These are phyloP conservation scores for Plasmodium vivax DNA, from an alignment of 169 alveolate species.

Conservation along the genomic window DNA sequence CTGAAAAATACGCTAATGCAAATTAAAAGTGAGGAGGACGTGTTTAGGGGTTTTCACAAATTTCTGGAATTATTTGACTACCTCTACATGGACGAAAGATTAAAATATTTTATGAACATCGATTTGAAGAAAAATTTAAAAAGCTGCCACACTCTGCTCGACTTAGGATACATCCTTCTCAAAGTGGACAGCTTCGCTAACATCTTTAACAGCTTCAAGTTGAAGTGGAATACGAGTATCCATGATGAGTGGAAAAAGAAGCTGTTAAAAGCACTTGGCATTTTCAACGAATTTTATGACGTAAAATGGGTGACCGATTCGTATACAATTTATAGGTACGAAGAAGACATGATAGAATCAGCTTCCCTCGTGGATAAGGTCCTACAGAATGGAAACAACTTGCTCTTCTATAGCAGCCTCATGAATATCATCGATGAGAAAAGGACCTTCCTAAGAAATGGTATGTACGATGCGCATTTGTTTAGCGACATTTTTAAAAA, in stretches of 20 bases:
- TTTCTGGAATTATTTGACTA: conserved; percentile 63
- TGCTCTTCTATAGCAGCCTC: conserved; percentile 37
- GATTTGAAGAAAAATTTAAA: conserved; percentile 33
- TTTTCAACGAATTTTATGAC: conserved; percentile 57
- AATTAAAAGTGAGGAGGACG: conserved; percentile 30
- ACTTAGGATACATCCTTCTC: conserved; percentile 53
- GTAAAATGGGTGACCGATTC: conserved; percentile 70
- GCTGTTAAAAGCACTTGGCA: conserved; percentile 59
- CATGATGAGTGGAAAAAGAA: conserved; percentile 64
- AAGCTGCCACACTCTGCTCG: conserved; percentile 10
- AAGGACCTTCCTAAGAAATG: conserved; percentile 1
- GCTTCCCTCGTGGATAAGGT: conserved; percentile 49
- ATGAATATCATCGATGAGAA: conserved; percentile 54
- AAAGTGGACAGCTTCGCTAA: conserved; percentile 29
- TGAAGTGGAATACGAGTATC: conserved; percentile 21
- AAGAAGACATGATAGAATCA: conserved; percentile 63
- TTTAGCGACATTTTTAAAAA: conserved; percentile 51
- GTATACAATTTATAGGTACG: conserved; percentile 26
- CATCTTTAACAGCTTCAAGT: conserved; percentile 21
- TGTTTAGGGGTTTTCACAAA: conserved; percentile 27
- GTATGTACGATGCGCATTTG: conserved; percentile 48
- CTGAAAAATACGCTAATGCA: conserved; percentile 24
- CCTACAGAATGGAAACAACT: conserved; percentile 40
- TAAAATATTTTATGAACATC: conserved; percentile 31
- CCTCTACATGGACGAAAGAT: conserved; percentile 47